These are phyloP conservation scores for Cucumis melo DNA, from an alignment of 306 rosid genomes.

Conservation along the genomic window DNA sequence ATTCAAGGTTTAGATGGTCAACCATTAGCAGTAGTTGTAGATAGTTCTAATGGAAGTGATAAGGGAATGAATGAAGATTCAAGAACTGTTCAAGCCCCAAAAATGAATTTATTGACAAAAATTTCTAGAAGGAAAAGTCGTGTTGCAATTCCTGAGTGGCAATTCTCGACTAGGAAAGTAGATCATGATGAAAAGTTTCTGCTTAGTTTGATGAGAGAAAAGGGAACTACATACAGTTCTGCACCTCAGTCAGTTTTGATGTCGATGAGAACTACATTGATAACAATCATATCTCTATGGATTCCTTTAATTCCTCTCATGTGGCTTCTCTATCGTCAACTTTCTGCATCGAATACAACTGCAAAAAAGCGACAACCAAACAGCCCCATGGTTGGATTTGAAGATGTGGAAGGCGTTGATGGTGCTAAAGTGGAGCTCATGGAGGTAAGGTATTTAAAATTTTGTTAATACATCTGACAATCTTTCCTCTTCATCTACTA, in stretches of 20 bases:
- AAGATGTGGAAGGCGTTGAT: slow-evolving; percentile 95
- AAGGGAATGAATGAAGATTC: slow-evolving; percentile 24
- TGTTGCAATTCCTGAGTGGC: slow-evolving; percentile 52
- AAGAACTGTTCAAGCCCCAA: slow-evolving; percentile 20
- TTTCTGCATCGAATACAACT: slow-evolving; percentile 79
- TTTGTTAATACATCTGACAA: background rate
- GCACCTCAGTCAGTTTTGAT: slow-evolving; percentile 74
- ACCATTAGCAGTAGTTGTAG: slow-evolving; percentile 11
- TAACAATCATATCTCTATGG: slow-evolving; percentile 72
- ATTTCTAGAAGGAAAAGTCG: slow-evolving; percentile 18
- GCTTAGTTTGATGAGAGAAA: slow-evolving; percentile 73
- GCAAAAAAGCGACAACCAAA: slow-evolving; percentile 62
- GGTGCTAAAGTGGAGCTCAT: slow-evolving; percentile 80
- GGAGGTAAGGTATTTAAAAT: slow-evolving; percentile 51
- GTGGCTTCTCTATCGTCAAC: slow-evolving; percentile 95
- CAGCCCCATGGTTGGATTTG: slow-evolving; percentile 63
- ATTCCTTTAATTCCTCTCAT: slow-evolving; percentile 85
- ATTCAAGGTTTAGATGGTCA: slow-evolving; percentile 26
- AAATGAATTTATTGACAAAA: slow-evolving; percentile 20
- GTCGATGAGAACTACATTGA: slow-evolving; percentile 66
- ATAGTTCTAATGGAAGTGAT: slow-evolving; percentile 18
- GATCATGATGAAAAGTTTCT: slow-evolving; percentile 84
- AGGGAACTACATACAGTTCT: slow-evolving; percentile 64
- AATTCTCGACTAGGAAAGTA: slow-evolving; percentile 69
- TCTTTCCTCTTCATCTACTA: background rate